Percentiles rank a stretch among this genome's conserved stretches.
These are phyloP conservation scores for Leccinum ochraceum DNA, from an alignment of 768 basidiomycete species.

Conservation along the genomic window DNA sequence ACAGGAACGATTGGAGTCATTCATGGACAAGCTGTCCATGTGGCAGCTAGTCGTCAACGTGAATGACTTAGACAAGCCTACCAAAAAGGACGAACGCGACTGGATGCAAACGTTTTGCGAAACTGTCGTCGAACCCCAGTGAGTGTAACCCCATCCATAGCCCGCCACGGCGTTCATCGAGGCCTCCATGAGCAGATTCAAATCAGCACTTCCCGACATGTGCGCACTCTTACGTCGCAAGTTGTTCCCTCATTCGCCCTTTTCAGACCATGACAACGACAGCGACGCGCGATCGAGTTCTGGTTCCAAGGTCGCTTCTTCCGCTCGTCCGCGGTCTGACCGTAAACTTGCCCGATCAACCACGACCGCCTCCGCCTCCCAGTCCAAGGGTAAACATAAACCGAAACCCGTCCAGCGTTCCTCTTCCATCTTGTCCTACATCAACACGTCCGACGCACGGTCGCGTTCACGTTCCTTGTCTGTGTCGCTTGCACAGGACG, in stretches of 20 bases:
- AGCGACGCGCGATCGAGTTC: conserved; percentile 15
- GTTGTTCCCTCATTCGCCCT: conserved; percentile 64
- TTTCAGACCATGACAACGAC: conserved; percentile 46
- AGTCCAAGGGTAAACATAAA: conserved; percentile 12
- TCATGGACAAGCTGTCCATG: conserved; percentile 78
- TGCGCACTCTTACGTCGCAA: conserved; percentile 64
- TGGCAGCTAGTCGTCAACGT: conserved; percentile 64
- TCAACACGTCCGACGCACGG: conserved; percentile 30
- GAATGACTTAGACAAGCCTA: conserved; percentile 32
- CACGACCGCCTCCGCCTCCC: conserved; percentile 7
- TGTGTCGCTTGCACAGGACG: conserved; percentile 68
- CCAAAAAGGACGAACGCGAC: conserved; percentile 44
- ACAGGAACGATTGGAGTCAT: conserved; percentile 63
- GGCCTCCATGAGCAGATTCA: conserved; percentile 48
- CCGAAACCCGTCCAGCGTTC: conserved; percentile 26
- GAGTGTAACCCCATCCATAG: conserved; percentile 23
- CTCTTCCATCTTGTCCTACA: conserved; percentile 20
- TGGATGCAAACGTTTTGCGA: conserved; percentile 78
- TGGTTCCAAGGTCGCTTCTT: conserved; percentile 3
- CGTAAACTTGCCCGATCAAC: conserved; percentile 19
- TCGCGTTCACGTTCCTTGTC: conserved; percentile 65
- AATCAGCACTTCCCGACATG: conserved; percentile 47
- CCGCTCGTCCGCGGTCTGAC: conserved; percentile 6
- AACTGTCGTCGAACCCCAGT: conserved; percentile 67
- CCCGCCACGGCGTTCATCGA: not conserved